Percentiles rank a stretch among this genome's conserved stretches.
These are phyloP conservation scores for Colletotrichum lupini DNA, from an alignment of 2,329 filamentous ascomycete genomes.

Conservation along the genomic window DNA sequence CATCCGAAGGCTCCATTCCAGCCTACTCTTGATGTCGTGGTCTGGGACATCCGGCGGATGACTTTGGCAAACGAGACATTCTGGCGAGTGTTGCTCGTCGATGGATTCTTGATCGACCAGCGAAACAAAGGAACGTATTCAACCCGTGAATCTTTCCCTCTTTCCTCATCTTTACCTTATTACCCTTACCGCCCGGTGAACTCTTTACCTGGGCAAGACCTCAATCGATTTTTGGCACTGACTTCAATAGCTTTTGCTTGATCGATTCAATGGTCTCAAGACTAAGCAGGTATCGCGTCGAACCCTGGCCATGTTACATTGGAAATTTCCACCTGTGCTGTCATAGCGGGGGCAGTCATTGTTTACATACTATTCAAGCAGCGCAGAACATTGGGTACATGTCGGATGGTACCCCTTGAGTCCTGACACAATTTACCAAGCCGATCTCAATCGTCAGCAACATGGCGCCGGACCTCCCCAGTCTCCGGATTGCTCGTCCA, in stretches of 20 bases:
- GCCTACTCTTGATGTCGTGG: neutral
- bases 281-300: constrained; percentile 12
- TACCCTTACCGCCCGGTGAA: neutral
- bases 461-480: neutral
- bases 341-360: constrained; percentile 26
- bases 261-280: neutral
- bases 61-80: neutral
- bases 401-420: neutral
- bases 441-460: neutral
- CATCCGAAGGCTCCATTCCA: neutral
- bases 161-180: neutral
- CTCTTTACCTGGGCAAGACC: neutral
- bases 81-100: neutral
- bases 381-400: neutral
- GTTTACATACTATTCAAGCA: neutral
- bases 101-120: neutral
- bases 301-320: constrained; percentile 24
- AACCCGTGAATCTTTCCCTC: neutral
- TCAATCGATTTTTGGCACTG: neutral
- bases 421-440: neutral
- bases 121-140: neutral
- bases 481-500: neutral
- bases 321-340: constrained; percentile 26
- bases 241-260: neutral
- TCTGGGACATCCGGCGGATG: neutral